A percentile compares a stretch with the other conserved stretches of the same genome.
phyloP scores from a whole-genome alignment of 1,284 basidiomycete genomes.

The Lentinus polychrous region DNA sequence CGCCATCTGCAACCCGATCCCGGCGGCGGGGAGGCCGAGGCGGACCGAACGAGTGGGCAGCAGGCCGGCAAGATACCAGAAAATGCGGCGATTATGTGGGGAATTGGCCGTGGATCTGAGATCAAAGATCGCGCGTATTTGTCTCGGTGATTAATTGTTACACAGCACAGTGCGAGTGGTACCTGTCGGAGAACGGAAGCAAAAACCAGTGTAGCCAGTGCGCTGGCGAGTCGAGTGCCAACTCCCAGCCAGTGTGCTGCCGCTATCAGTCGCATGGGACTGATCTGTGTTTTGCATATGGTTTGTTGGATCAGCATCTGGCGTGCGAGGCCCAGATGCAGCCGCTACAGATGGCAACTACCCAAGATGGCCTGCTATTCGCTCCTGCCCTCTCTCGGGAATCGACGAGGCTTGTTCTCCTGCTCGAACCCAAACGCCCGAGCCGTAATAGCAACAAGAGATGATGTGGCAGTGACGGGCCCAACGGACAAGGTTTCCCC shows the following conservation, averaged over 20 bases:
- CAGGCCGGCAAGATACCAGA: background rate
- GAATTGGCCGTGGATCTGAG: background rate
- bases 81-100: background rate
- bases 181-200: background rate
- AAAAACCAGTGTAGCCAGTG: background rate
- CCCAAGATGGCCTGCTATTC: background rate
- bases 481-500: background rate
- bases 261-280: no score
- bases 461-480: conserved; percentile 7
- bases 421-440: background rate
- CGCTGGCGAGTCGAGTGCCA: background rate
- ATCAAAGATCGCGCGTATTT: background rate
- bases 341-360: background rate
- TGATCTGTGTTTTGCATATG: background rate
- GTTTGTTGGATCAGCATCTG: background rate
- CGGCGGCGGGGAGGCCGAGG: background rate
- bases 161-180: background rate
- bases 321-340: background rate
- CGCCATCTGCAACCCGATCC: background rate
- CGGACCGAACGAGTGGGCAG: background rate
- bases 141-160: conserved; percentile 1
- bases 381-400: background rate
- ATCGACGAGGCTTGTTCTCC: background rate
- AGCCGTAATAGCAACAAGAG: conserved; percentile 4
- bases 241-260: no score